These are phyloP conservation scores for Psophocarpus tetragonolobus DNA, from an alignment of 306 rosid species.

Conservation along the genomic window DNA sequence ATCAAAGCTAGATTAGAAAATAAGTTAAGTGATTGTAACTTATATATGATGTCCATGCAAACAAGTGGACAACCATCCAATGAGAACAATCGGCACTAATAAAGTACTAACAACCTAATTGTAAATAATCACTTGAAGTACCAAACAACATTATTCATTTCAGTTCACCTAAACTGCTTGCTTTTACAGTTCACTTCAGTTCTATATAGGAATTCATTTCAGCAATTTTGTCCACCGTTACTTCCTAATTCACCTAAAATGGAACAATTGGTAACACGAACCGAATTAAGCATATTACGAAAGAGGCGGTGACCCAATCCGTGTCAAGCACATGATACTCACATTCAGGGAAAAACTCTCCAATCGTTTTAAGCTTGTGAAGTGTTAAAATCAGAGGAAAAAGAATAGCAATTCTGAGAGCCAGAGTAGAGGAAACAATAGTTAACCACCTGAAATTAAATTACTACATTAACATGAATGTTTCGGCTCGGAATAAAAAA, in stretches of 20 bases:
- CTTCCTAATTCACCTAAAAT: too few species aligned
- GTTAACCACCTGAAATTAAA: conserved; percentile 75
- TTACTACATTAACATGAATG: conserved; percentile 25
- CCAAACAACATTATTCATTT: background rate
- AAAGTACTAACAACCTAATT: background rate
- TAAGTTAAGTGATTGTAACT: background rate
- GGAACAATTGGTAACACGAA: background rate
- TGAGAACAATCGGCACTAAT: background rate
- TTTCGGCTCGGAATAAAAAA: conserved; percentile 9
- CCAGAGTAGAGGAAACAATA: conserved; percentile 67
- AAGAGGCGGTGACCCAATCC: conserved; percentile 9
- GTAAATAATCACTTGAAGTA: background rate
- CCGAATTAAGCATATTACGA: conserved; percentile 8
- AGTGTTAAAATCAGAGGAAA: conserved; percentile 64
- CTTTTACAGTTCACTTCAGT: too few species aligned
- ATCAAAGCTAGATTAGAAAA: background rate
- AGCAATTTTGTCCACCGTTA: too few species aligned
- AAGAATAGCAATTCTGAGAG: conserved; percentile 61
- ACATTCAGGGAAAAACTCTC: conserved; percentile 62
- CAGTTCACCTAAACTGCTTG: too few species aligned
- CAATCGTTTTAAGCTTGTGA: conserved; percentile 61
- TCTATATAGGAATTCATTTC: too few species aligned
- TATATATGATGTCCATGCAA: conserved; percentile 19
- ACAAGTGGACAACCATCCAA: background rate
- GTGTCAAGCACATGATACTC: conserved; percentile 43